A percentile compares a stretch with the other conserved stretches of the same genome.
Evolutionary conservation across 306 rosid genomes (phyloP).

Genomic region (Amphicarpaea edgeworthii): DNA sequence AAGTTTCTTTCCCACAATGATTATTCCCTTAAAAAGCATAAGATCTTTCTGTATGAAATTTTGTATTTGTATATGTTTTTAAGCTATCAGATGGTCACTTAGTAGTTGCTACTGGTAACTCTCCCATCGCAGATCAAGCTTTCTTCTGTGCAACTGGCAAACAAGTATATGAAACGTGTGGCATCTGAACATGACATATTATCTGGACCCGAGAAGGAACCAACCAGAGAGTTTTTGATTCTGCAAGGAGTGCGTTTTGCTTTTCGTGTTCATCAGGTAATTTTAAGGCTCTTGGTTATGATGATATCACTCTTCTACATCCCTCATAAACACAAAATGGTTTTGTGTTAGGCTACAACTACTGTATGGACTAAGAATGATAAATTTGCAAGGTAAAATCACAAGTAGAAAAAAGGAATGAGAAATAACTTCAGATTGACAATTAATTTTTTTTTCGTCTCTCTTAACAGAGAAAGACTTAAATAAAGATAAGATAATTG

Average conservation of each 20-base stretch:
- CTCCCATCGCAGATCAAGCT: constrained; percentile 76
- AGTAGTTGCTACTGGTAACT: constrained; percentile 16
- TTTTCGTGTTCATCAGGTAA: constrained; percentile 93
- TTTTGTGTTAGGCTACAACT: no score
- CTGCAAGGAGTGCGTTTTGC: constrained; percentile 93
- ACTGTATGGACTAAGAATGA: no score
- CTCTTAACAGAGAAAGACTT: no score
- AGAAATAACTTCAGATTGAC: no score
- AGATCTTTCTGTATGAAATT: no score
- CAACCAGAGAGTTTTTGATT: constrained; percentile 73
- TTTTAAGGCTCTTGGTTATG: neutral
- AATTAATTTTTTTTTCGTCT: no score
- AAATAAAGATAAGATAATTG: no score
- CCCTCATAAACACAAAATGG: neutral
- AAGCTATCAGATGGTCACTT: constrained; percentile 20
- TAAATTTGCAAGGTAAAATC: no score
- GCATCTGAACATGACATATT: constrained; percentile 77
- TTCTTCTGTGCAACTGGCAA: constrained; percentile 85
- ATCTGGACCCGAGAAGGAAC: constrained; percentile 77
- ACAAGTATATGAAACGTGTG: constrained; percentile 86
- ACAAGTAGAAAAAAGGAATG: no score
- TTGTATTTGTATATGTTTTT: no score
- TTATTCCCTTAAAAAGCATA: no score
- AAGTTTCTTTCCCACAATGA: neutral
- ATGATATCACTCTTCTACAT: neutral